Evolutionary conservation across 2,329 filamentous ascomycete species (phyloP), one percentile per base, ranked within the genome.

Genomic region (Periconia sp.): DNA sequence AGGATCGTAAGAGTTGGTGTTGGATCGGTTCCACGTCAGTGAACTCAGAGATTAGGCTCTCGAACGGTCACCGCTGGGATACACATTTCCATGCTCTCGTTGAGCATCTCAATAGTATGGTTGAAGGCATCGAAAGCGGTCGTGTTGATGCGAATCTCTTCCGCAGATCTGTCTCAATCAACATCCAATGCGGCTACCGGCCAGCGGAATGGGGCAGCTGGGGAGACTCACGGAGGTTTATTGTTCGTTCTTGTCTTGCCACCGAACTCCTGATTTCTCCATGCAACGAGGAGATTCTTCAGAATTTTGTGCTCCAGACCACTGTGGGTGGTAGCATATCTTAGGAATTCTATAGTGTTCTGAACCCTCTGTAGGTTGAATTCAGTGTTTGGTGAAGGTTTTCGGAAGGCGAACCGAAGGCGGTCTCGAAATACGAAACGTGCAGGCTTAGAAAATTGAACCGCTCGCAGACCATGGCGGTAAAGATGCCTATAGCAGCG

Each of bases 231-330:
- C 66, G 49, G 49, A 27, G 41, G 37, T 48, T 59, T 69, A 49
- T 58, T 46, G 14, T 52, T 59, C 18, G 60, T 51, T 70, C 72
- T 76, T 68, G 47, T 47, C 33, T 56, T 63, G n/a, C 54, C 54
- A 45, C 59, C 62, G n/a, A 13, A 64, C 31, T 71, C 56, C 73
- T 77, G 74, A 58, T 75, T 78, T 57, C 54, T 83, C 81, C 60
- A 78, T 35, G 67, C 73, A 49, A 73, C 66, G 17, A 90, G 63
- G 45, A 93, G 69, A 59, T 88, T 92, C 74, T 85, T 89, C 52
- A 93, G 66, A 9, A 94, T 82, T 52, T 75, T 81, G 69, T 92
- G 88, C 77, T 93, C 90, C 31, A 91, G 61, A 0, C 89, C 90
- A 51, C 74, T 82, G 62, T 84, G 79, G 56, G 74, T 77, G 1